Percentiles rank a stretch among this genome's conserved stretches.
Conservation (phyloP, 2,329 filamentous ascomycete species). For the Drechslera avenae region DNA sequence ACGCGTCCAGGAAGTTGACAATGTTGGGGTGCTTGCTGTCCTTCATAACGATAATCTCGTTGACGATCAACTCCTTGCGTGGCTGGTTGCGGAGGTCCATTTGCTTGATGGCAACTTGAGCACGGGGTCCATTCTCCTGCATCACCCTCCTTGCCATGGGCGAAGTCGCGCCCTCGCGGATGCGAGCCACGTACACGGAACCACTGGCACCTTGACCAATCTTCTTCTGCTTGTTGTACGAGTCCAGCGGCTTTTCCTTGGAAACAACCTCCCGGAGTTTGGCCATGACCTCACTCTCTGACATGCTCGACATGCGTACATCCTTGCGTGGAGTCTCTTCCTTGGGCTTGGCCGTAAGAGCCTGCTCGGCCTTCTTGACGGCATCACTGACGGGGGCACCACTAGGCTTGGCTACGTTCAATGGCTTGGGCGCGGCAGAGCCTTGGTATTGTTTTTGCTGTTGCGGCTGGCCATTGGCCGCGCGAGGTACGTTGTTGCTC, state of each 20-base stretch:
- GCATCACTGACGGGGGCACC: slow-evolving; percentile 64
- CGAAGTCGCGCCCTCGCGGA: slow-evolving; percentile 88
- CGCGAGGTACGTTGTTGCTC: slow-evolving; percentile 49
- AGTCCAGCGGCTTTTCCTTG: slow-evolving; percentile 90
- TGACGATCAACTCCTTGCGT: slow-evolving; percentile 96
- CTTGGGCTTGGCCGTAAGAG: slow-evolving; percentile 70
- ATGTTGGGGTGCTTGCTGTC: slow-evolving; percentile 98
- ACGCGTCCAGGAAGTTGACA: slow-evolving; percentile 97
- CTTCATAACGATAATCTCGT: slow-evolving; percentile 99
- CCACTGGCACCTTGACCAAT: slow-evolving; percentile 98
- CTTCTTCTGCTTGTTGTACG: slow-evolving; percentile 99
- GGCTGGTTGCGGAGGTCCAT: slow-evolving; percentile 99
- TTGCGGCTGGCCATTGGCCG: slow-evolving; percentile 51
- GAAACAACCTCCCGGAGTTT: slow-evolving; percentile 93
- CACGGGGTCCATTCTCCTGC: slow-evolving; percentile 76
- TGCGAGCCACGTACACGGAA: slow-evolving; percentile 95
- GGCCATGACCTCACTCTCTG: slow-evolving; percentile 95
- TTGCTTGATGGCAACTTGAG: slow-evolving; percentile 97
- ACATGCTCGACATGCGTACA: slow-evolving; percentile 98
- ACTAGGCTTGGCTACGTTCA: slow-evolving; percentile 57
- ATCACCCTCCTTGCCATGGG: slow-evolving; percentile 77
- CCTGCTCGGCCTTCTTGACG: slow-evolving; percentile 87
- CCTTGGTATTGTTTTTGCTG: slow-evolving; percentile 46
- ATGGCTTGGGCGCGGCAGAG: slow-evolving; percentile 60
- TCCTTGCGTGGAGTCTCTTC: slow-evolving; percentile 86